These are phyloP conservation scores for Aureobasidium leucospermi DNA, from an alignment of 2,329 filamentous ascomycete species.

Conservation along the genomic window DNA sequence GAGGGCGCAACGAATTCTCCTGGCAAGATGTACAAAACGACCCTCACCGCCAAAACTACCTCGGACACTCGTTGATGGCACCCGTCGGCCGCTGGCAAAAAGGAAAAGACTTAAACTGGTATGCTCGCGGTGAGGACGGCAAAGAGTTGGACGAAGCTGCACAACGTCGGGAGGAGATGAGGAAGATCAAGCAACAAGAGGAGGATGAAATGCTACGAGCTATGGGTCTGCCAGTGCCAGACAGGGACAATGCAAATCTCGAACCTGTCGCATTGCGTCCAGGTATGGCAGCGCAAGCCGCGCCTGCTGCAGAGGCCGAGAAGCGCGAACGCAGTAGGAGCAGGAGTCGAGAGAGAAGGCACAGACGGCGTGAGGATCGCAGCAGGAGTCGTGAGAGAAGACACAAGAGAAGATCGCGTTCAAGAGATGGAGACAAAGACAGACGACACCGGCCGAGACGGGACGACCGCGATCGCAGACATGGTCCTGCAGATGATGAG, in stretches of 20 bases:
- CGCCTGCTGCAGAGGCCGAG: slow-evolving; percentile 8
- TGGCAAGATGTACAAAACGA: slow-evolving; percentile 92
- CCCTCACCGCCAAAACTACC: slow-evolving; percentile 78
- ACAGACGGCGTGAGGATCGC: slow-evolving; percentile 13
- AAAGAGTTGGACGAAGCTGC: slow-evolving; percentile 45
- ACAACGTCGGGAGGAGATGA: slow-evolving; percentile 63
- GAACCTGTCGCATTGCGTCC: slow-evolving; percentile 24
- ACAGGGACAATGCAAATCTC: slow-evolving; percentile 39
- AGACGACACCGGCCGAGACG: slow-evolving; percentile 20
- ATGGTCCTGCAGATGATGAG: background rate
- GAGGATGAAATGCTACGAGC: slow-evolving; percentile 83
- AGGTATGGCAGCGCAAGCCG: slow-evolving; percentile 22
- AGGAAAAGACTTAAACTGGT: slow-evolving; percentile 61
- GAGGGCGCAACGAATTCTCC: slow-evolving; percentile 84
- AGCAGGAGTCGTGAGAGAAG: slow-evolving; percentile 16
- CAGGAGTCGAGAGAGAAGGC: slow-evolving; percentile 14
- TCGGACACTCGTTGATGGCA: slow-evolving; percentile 86
- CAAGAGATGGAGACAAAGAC: slow-evolving; percentile 16
- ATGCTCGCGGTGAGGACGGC: slow-evolving; percentile 47
- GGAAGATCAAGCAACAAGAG: slow-evolving; percentile 76
- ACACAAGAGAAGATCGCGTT: slow-evolving; percentile 15
- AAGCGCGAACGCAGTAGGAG: slow-evolving; percentile 29
- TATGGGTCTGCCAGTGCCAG: slow-evolving; percentile 62
- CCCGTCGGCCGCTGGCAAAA: slow-evolving; percentile 87
- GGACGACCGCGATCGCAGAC: slow-evolving; percentile 12